Base-by-base conservation (phyloP, 441 rosid genomes). In the Dalechampia spathulata region DNA sequence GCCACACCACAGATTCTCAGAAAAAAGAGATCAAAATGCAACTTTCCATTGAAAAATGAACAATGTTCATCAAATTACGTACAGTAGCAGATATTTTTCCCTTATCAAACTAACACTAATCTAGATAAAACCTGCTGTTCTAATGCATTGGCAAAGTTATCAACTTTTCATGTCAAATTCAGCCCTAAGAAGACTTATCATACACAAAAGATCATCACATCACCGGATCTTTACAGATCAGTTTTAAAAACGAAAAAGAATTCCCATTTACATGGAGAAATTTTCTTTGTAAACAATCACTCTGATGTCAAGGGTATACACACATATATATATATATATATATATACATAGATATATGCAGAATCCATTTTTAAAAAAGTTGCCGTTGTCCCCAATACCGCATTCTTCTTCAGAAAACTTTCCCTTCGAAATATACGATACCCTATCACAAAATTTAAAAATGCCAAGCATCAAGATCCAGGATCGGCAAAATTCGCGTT, bases 201-300 rank as follows among this genome's bases (percentile, higher is more conserved):
- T 49, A 21, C 39, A 15, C 16, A 43, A 52, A 43, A 52, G 37
- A 58, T 49, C 22, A 49, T 34, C 21, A 45, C 28, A 52, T 25
- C 12, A 22, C 20, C 25, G 46, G 59, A 52, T 57, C 52, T 49
- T 36, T 13, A 63, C 28, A 39, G 44, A 53, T 57, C 54, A 53
- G 39, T 16, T 49, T 12, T 4, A 30, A 30, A 30, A 30, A n/a
- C n/a, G 38, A 53, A 47, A 41, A 11, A 25, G n/a, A 6, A 46
- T 16, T 38, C 19, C 37, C 60, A 48, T 30, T 54, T 47, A 34
- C 43, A 5, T 15, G 14, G 16, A 61, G 23, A 39, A 40, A 26
- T 45, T 16, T 17, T 12, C 21, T 17, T 49, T 19, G 20, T 32
- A 28, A 5, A 25, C 27, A 49, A 25, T 22, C 23, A 32, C 21